These are phyloP conservation scores for Xylaria polymorpha DNA, from an alignment of 2,329 filamentous ascomycete genomes.

Conservation along the genomic window DNA sequence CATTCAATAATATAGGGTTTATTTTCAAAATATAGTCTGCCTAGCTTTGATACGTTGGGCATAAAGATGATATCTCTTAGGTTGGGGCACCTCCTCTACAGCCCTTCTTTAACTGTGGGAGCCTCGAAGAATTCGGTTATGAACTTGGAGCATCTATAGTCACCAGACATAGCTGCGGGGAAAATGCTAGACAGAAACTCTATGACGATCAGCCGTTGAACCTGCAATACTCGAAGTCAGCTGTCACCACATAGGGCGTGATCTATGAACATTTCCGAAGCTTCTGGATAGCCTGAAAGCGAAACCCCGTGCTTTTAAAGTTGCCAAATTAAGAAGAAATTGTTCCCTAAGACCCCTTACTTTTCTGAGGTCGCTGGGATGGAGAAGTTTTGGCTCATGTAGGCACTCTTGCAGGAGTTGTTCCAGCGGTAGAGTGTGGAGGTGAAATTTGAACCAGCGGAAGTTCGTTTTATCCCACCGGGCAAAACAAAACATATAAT, in stretches of 20 bases:
- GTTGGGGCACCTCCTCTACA: not conserved
- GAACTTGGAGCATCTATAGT: constrained; percentile 4
- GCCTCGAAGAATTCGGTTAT: constrained; percentile 19
- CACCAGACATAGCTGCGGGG: not conserved
- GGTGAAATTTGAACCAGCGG: constrained; percentile 24
- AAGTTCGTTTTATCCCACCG: too few species aligned
- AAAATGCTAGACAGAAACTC: not conserved
- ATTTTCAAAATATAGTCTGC: not conserved
- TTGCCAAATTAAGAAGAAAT: too few species aligned
- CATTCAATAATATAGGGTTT: not conserved
- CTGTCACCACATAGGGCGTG: not conserved
- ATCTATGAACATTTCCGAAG: not conserved
- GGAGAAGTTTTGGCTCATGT: not conserved
- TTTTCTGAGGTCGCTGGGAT: not conserved
- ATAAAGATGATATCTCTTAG: constrained; percentile 14
- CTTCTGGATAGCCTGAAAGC: too few species aligned
- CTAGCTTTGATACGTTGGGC: not conserved
- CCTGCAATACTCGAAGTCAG: not conserved
- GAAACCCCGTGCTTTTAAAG: too few species aligned
- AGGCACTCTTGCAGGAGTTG: rapidly evolving
- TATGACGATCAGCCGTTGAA: constrained; percentile 11
- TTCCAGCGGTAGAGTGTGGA: constrained; percentile 16
- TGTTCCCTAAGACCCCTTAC: not conserved
- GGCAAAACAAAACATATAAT: constrained; percentile 23
- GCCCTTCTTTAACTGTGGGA: not conserved